Base-by-base conservation (phyloP, 306 rosid genomes). In the Nissolia schottii region DNA sequence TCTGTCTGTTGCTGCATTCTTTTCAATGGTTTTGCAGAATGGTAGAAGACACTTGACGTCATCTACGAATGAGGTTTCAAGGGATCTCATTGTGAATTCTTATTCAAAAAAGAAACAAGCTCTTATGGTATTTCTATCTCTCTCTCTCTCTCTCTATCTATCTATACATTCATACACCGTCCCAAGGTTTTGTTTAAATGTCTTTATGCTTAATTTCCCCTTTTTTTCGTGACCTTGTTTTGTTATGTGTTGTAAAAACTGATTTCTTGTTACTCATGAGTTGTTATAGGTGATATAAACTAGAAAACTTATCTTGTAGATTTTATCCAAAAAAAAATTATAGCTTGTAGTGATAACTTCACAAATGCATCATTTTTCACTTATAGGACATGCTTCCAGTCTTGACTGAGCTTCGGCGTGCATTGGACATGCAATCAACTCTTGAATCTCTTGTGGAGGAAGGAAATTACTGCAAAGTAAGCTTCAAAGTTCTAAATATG, bases 41-140 rank as follows among this genome's bases (percentile, higher is more conserved):
- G 99, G 99, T 79, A 92, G 97, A 85, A 87, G 99, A 61, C 97
- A 95, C 78, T 80, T 95, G 70, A 88, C 83, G 64, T 91, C 96
- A 65, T 95, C 99, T 32, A 70, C 79, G 87, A 89, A 88, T 81
- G 99, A 91, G 86, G 99, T 91, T 74, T 95, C 99, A 56, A 91
- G 99, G 86, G 97, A 95, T 87, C 90, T 95, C 58, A 84, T 95
- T 20, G 97, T 95, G 58, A 89, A 95, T 82, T 85, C 97, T 62
- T 77, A 81, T 87, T 89, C 97, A 70, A 95, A 88, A 84, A 92
- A 86, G 93, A 95, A 95, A 66, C 96, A 86, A 64, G 91, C 96
- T 35, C 96, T 95, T 59, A 80, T 88, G 99, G 99, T 95, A 91
- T 46, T 73, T 74, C 43, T 76, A 70, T 79, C 74, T 51, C 57